Conservation (phyloP, 2,329 filamentous ascomycete species). For the Camillea tinctor region DNA sequence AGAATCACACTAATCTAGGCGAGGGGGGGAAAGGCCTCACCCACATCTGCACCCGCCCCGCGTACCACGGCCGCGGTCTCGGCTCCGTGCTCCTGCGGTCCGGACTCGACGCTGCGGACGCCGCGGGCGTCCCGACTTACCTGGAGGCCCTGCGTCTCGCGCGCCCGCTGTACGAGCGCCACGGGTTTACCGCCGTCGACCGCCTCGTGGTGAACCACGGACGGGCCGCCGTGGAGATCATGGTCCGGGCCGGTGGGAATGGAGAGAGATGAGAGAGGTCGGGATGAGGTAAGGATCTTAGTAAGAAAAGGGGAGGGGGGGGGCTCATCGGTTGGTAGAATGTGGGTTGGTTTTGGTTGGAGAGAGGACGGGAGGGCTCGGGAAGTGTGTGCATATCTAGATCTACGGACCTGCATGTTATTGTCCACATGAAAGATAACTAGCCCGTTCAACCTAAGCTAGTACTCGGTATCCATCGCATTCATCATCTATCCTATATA, state of each 20-base stretch:
- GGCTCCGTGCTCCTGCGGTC: conserved; percentile 20
- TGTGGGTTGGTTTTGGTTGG: too few species aligned
- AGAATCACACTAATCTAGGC: neutral
- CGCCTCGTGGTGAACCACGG: conserved; percentile 17
- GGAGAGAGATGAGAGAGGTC: neutral
- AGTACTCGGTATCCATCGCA: too few species aligned
- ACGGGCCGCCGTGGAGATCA: conserved; percentile 15
- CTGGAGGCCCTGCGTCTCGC: conserved; percentile 23
- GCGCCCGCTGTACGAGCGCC: conserved; percentile 21
- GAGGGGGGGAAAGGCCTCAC: conserved; percentile 16
- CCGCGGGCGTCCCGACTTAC: conserved; percentile 19
- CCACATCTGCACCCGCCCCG: conserved; percentile 24
- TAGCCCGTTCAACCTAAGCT: too few species aligned
- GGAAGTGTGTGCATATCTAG: too few species aligned
- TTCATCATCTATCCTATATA: too few species aligned
- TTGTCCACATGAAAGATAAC: too few species aligned
- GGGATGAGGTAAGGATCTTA: neutral
- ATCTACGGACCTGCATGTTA: too few species aligned
- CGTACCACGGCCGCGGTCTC: conserved; percentile 27
- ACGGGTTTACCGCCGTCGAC: conserved; percentile 23
- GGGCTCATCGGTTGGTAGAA: too few species aligned
- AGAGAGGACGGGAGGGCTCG: too few species aligned
- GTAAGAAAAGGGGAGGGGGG: neutral
- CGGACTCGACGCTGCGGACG: conserved; percentile 25
- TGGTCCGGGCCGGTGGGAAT: conserved; percentile 10